Conservation (phyloP, 768 basidiomycete genomes). For the Grammothele lineata region DNA sequence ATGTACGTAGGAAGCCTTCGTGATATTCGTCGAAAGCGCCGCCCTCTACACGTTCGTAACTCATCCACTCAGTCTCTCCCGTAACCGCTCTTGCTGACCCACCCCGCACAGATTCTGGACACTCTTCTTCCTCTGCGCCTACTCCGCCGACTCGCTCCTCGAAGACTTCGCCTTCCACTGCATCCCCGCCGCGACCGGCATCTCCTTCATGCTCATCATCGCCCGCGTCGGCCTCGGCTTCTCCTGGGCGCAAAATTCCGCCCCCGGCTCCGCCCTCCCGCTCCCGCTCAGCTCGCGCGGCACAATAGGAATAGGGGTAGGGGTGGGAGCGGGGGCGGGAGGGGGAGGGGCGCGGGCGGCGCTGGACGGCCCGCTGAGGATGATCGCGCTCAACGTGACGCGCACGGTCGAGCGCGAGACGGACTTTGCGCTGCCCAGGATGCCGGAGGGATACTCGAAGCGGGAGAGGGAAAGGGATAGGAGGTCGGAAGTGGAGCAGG, state of each 20-base stretch:
- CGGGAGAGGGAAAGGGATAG: too few species aligned
- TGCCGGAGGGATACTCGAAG: too few species aligned
- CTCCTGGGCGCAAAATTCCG: constrained; percentile 8
- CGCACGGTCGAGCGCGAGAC: too few species aligned
- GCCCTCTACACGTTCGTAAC: constrained; percentile 6
- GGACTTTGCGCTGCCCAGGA: too few species aligned
- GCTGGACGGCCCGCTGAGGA: too few species aligned
- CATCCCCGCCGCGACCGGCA: constrained; percentile 12
- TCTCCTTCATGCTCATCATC: constrained; percentile 15
- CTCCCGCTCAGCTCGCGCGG: too few species aligned
- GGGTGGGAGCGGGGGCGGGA: too few species aligned
- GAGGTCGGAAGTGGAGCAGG: too few species aligned
- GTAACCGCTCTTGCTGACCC: not conserved
- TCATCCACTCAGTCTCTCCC: not conserved
- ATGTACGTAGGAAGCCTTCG: constrained; percentile 4
- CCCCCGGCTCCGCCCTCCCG: too few species aligned
- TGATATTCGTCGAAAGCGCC: constrained; percentile 11
- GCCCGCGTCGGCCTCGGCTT: constrained; percentile 12
- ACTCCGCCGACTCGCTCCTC: constrained; percentile 5
- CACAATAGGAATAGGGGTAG: too few species aligned
- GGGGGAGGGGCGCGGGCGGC: too few species aligned
- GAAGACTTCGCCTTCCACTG: constrained; percentile 9
- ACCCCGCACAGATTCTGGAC: constrained; percentile 6
- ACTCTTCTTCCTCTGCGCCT: constrained; percentile 7
- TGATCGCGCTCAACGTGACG: too few species aligned